Percentiles rank a stretch among this genome's conserved stretches.
Evolutionary conservation across 2,329 filamentous ascomycete species (phyloP).

Genomic region (Aureobasidium lini): DNA sequence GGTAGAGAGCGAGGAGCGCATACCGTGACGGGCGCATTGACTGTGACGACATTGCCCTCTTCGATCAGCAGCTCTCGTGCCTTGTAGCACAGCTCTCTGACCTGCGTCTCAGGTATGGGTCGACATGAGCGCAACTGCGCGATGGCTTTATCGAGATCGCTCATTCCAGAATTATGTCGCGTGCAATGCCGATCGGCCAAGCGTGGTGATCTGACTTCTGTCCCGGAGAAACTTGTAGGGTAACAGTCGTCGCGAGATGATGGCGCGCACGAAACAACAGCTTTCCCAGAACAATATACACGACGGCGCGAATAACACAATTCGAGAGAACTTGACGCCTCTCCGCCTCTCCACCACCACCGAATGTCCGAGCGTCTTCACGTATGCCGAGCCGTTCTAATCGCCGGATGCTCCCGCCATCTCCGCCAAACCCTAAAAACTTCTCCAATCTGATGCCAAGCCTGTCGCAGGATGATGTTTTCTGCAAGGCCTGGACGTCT

Average conservation of each 20-base stretch:
- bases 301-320: not conserved
- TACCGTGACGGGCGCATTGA: conserved; percentile 88
- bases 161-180: conserved; percentile 49
- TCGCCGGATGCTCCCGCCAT: not conserved
- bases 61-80: conserved; percentile 93
- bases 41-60: conserved; percentile 93
- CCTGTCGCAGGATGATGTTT: not conserved
- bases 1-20: conserved; percentile 39
- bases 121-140: conserved; percentile 91
- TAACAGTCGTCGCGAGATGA: not conserved
- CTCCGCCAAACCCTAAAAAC: conserved; percentile 7
- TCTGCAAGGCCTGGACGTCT: not conserved
- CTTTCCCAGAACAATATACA: not conserved
- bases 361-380: not conserved
- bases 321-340: conserved; percentile 5
- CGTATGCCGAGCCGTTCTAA: not conserved
- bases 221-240: not conserved
- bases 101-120: conserved; percentile 89
- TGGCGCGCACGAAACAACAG: not conserved
- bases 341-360: not conserved
- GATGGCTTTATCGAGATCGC: conserved; percentile 94
- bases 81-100: conserved; percentile 95
- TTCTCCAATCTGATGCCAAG: conserved; percentile 1
- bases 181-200: not conserved
- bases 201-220: not conserved